Evolutionary conservation across 1,284 basidiomycete species (phyloP), one percentile per base, ranked within the genome.

Genomic region (Pseudozyma pruni): DNA sequence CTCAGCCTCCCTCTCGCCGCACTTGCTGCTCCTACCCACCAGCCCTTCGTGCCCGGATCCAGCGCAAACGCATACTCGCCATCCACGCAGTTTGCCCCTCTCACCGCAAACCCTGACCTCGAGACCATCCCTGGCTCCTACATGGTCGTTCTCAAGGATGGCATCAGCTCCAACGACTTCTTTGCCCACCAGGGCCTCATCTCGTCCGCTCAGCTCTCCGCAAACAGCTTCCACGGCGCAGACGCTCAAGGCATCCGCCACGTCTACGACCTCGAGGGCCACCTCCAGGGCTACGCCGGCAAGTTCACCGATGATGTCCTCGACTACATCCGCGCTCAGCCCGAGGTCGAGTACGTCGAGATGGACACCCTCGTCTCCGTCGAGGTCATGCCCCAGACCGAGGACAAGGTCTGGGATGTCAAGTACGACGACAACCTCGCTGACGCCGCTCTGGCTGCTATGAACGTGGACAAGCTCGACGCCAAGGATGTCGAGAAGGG

Each of bases 321-420:
- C 64, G 87, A 92, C 51, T 87, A 88, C 78, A 90, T 99, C 81
- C 88, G 95, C 53, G 84, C 86, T 45, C 87, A 91, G 85, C 94
- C 94, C 17, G 94, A 95, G 83, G 94, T 99, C 46, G 91, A 90
- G 29, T 95, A 91, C 81, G 86, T 99, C 62, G 96, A 99, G 86
- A 88, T 86, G 66, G 96, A 99, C 72, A 71, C 79, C n/a, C 53
- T 74, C 47, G 80, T 82, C 25, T 70, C 61, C 16, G 62, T 73
- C 29, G 66, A 70, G 49, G 74, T 79, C 66, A 74, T 81, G 62
- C 74, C 69, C 31, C 74, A 82, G 53, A 62, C 74, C 42, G 70
- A 71, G 29, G 62, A 70, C 48, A 71, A 60, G 38, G 68, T 78
- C 43, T 74, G 67, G 67, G 73, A 80, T 20, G 62, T 72, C 41